Percentiles rank a stretch among this genome's conserved stretches.
phyloP scores from a whole-genome alignment of 495 filamentous ascomycete species.

The Tuber microsphaerosporum region DNA sequence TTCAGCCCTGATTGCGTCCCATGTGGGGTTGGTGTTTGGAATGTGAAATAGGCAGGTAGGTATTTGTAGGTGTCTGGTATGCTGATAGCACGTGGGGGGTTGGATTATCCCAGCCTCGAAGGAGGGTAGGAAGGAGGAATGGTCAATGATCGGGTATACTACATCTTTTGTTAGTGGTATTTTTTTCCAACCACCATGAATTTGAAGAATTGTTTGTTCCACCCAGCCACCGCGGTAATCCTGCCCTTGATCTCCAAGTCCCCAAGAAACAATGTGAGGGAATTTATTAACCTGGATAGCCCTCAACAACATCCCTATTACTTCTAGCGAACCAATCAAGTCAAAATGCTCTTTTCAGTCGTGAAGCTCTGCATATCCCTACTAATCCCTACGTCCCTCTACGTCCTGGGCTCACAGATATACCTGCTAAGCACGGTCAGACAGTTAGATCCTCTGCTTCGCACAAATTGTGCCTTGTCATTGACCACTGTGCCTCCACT shows the following conservation, averaged over 20 bases:
- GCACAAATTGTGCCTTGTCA: constrained; percentile 24
- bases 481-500: constrained; percentile 20
- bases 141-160: constrained; percentile 15
- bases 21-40: neutral
- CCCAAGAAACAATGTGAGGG: constrained; percentile 1
- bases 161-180: neutral
- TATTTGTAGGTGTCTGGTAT: neutral
- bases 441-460: constrained; percentile 20
- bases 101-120: neutral
- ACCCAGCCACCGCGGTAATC: neutral
- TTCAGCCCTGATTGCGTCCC: neutral
- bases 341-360: constrained; percentile 11
- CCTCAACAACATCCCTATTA: neutral
- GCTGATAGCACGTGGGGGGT: neutral
- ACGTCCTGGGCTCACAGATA: constrained; percentile 22
- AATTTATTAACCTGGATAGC: neutral
- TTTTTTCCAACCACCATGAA: neutral
- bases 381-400: constrained; percentile 24
- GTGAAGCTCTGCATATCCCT: constrained; percentile 29
- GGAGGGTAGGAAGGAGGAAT: neutral
- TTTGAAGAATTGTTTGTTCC: neutral
- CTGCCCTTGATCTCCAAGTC: neutral
- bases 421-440: constrained; percentile 24
- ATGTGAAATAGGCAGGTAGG: neutral
- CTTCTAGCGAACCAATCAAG: constrained; percentile 4